Evolutionary conservation across 305 asterid genomes (phyloP), one percentile per base, ranked within the genome.

Genomic region (Salvia sclarea): DNA sequence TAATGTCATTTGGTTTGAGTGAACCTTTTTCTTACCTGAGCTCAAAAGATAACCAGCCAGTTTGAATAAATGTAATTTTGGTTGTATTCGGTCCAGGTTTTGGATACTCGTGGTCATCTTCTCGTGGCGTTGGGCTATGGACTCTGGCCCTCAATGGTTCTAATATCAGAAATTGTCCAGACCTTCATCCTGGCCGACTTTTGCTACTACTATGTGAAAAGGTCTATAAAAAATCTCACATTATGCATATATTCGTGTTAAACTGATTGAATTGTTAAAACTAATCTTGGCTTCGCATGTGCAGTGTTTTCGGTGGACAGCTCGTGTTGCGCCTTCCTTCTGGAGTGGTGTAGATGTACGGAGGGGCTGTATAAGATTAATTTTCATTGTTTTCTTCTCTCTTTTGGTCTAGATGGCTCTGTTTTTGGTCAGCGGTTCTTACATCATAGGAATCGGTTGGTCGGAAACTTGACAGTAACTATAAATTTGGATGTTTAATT

Each of bases 131-230:
- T 83, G 81, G 91, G 91, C 55, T 83, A 83, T 48, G 91, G 88
- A 43, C 71, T 85, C 22, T 85, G 91, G 91, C 91, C 91, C 16
- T 73, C 88, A 1, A 79, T 85, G 91, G 91, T 85, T 73, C 88
- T 85, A 47, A 70, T 85, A 58, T 85, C 88, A 8, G 91, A 85
- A 77, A 76, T 85, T 3, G 85, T 85, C 68, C 91, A 85, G 65
- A 85, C 91, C 48, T 85, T 85, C 75, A 85, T 85, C 74, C 80
- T 85, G 22, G 91, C 91, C 11, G 91, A 85, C 75, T 85, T 85
- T 53, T 85, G 91, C 79, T 85, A 85, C 64, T 85, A 85, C 78
- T 85, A 85, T 41, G 88, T 85, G 11, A 80, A 83, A 77, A 85
- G 91, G 91, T 83, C 3, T 66, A 3, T 18, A 17, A 54, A 57